A percentile compares a stretch with the other conserved stretches of the same genome.
These are phyloP conservation scores for Collybia nuda DNA, from an alignment of 768 basidiomycete genomes.

Conservation along the genomic window DNA sequence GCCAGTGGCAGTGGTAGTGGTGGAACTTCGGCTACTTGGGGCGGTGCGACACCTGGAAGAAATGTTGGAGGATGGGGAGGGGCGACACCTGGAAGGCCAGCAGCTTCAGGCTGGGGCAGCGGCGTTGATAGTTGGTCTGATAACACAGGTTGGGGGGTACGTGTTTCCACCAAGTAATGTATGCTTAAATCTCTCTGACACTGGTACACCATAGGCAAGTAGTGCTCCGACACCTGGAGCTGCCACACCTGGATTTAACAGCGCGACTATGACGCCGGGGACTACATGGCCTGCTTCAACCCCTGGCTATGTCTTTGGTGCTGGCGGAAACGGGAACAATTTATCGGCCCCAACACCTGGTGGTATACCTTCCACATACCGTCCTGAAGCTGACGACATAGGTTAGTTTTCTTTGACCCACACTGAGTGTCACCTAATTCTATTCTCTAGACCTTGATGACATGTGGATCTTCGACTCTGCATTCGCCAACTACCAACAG, in stretches of 20 bases:
- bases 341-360: constrained; percentile 5
- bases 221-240: constrained; percentile 56
- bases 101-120: constrained; percentile 25
- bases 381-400: background rate
- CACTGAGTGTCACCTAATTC: background rate
- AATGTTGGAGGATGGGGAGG: constrained; percentile 40
- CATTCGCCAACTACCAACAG: constrained; percentile 12
- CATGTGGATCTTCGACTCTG: constrained; percentile 20
- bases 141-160: constrained; percentile 20
- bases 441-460: constrained; percentile 3
- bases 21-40: constrained; percentile 20
- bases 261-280: constrained; percentile 19
- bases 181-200: constrained; percentile 1
- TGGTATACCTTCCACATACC: background rate
- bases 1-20: constrained; percentile 46
- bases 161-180: background rate
- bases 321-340: background rate
- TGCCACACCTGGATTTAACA: constrained; percentile 38
- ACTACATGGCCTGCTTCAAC: background rate
- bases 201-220: background rate
- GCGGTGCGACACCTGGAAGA: constrained; percentile 30
- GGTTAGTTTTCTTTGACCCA: constrained; percentile 1
- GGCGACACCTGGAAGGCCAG: constrained; percentile 38
- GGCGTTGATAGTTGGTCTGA: constrained; percentile 24
- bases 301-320: background rate